A percentile compares a stretch with the other conserved stretches of the same genome.
phyloP scores from a whole-genome alignment of 1,284 basidiomycete species.

The Sporisorium sorghi region DNA sequence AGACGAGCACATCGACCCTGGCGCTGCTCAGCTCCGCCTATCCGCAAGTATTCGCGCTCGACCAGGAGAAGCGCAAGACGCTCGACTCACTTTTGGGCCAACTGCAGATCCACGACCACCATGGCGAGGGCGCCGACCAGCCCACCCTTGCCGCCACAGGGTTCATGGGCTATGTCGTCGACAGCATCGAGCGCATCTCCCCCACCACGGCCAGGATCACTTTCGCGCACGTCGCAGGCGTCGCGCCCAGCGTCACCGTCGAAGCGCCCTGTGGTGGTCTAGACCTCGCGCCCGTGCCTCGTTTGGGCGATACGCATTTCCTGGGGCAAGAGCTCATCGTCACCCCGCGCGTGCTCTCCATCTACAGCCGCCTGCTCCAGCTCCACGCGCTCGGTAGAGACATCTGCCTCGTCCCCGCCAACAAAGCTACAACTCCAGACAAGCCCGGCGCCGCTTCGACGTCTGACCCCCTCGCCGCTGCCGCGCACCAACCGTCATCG shows the following conservation, averaged over 20 bases:
- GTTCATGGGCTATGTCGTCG: constrained; percentile 60
- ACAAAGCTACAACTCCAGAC: constrained; percentile 27
- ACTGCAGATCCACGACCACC: constrained; percentile 53
- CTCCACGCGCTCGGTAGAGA: constrained; percentile 67
- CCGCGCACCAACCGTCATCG: constrained; percentile 62
- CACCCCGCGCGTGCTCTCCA: constrained; percentile 66
- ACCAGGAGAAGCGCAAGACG: constrained; percentile 50
- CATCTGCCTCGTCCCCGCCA: constrained; percentile 64
- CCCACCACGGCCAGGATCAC: constrained; percentile 49
- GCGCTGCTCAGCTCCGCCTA: constrained; percentile 63
- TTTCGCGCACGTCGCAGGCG: constrained; percentile 49
- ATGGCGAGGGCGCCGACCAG: constrained; percentile 47
- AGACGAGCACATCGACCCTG: constrained; percentile 52
- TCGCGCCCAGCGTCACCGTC: constrained; percentile 24
- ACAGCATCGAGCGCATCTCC: constrained; percentile 42
- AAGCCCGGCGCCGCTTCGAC: constrained; percentile 42
- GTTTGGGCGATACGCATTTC: constrained; percentile 33
- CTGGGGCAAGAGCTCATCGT: constrained; percentile 50
- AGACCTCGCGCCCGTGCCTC: constrained; percentile 53
- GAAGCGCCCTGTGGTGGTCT: constrained; percentile 61
- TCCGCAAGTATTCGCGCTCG: constrained; percentile 59
- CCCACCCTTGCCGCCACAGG: constrained; percentile 49
- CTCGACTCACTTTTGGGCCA: constrained; percentile 61
- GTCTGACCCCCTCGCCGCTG: constrained; percentile 27
- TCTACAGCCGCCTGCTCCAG: constrained; percentile 68